Base-by-base conservation (phyloP, 1,284 basidiomycete genomes). In the Melanopsichium pennsylvanicum region DNA sequence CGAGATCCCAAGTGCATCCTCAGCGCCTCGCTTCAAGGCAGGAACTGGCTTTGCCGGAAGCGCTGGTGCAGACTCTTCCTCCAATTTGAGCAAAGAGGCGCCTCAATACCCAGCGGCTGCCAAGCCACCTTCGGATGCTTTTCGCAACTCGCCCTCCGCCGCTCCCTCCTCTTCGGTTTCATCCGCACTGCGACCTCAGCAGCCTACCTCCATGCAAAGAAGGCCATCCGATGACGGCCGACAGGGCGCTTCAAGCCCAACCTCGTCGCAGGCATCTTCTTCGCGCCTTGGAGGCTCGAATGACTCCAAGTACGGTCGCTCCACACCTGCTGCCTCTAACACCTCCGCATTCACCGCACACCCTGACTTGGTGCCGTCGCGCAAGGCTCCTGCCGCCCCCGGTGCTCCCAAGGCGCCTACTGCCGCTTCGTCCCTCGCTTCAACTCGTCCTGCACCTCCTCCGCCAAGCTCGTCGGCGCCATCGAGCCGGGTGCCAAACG, bases 321-420 rank as follows among this genome's bases (percentile, higher is more conserved):
- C 35, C 35, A 52, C 52, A 13, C 42, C 54, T 16, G 45, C 16
- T 10, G 31, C 23, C 4, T 39, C 67, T 16, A 18, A 37, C 25
- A 11, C 32, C 22, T 41, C 59, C 5, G 16, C 58, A 22, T 45
- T 48, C 21, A 44, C 26, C 18, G 56, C 46, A 7, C 46, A 55
- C 21, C 32, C 44, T 9, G 74, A 76, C 26, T 45, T 77, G 22
- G 72, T 76, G 1, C 55, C 75, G 15, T 74, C 61, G 41, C 72
- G 74, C 34, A 75, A 75, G 35, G 75, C 75, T 10, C 75, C 75
- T 16, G 60, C 73, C 13, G 73, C 75, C 16, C 75, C 73, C 4
- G 60, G 73, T 16, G 50, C 63, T 35, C 37, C 48, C 25, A 62
- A 67, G 23, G 21, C 51, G 22, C 31, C 58, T 1, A 40, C 49